phyloP scores from a whole-genome alignment of 2,329 filamentous ascomycete genomes.

The Diaporthe citri region DNA sequence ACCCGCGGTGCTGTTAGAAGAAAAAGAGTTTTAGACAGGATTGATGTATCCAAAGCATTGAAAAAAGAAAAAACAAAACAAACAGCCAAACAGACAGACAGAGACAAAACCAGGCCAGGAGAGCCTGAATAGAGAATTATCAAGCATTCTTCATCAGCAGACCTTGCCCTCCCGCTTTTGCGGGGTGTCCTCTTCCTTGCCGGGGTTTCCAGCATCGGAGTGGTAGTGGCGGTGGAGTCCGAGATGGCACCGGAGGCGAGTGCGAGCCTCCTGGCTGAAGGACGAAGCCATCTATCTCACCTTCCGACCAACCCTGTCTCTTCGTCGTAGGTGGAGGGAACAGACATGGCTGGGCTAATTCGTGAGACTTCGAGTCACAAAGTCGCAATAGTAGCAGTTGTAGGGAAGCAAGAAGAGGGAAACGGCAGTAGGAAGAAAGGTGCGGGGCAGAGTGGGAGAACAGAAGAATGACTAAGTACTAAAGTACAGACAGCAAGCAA shows the following conservation, averaged over 20 bases:
- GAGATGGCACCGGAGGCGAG: not conserved
- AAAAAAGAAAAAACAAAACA: not conserved
- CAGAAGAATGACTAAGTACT: not conserved
- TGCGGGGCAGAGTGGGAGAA: not conserved
- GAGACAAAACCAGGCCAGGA: not conserved
- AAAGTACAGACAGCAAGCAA: not conserved
- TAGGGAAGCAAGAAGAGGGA: not conserved
- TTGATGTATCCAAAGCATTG: slow-evolving; percentile 12
- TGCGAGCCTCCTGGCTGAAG: not conserved
- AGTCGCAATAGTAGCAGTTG: no score
- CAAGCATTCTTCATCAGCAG: slow-evolving; percentile 8
- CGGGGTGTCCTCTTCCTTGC: not conserved
- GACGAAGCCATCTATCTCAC: not conserved
- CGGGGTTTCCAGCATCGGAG: not conserved
- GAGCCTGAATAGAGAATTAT: slow-evolving; percentile 18
- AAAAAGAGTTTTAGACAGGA: slow-evolving; percentile 1
- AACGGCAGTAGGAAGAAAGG: not conserved
- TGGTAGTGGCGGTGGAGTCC: slow-evolving; percentile 5
- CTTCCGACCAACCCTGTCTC: not conserved
- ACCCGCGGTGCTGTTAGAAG: not conserved
- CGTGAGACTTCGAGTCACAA: not conserved
- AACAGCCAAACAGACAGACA: not conserved
- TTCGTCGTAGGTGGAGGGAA: no score
- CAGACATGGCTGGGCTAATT: not conserved
- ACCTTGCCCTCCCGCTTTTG: not conserved